phyloP scores from a whole-genome alignment of 768 basidiomycete species.

The Lactarius hatsudake region DNA sequence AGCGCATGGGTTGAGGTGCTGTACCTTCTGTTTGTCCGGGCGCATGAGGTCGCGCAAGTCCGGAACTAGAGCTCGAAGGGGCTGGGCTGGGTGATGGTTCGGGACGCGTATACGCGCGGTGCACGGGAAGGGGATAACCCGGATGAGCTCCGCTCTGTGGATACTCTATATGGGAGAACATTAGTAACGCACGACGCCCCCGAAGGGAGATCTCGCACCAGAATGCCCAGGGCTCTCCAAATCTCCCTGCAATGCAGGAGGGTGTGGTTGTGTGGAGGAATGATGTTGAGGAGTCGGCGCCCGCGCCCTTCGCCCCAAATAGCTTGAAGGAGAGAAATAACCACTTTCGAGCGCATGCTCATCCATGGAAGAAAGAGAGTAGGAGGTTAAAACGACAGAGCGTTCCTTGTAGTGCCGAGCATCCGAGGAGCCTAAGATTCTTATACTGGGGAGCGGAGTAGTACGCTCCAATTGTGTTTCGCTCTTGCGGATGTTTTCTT shows the following conservation, averaged over 20 bases:
- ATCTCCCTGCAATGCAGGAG: neutral
- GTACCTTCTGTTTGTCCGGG: constrained; percentile 21
- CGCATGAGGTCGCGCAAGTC: constrained; percentile 1
- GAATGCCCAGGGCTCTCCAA: neutral
- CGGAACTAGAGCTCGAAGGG: constrained; percentile 15
- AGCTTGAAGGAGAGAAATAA: constrained; percentile 9
- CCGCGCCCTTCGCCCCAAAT: constrained; percentile 15
- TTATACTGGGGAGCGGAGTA: constrained; percentile 13
- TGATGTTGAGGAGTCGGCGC: constrained; percentile 7
- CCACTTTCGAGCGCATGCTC: constrained; percentile 13
- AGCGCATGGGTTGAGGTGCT: constrained; percentile 25
- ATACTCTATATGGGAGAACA: neutral
- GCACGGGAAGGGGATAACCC: neutral
- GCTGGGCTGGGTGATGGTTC: constrained; percentile 11
- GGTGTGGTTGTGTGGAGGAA: neutral
- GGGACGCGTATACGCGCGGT: neutral
- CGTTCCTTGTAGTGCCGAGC: constrained; percentile 13
- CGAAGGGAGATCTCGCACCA: constrained; percentile 6
- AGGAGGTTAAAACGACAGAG: constrained; percentile 8
- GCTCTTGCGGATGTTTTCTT: neutral
- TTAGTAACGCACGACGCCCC: neutral
- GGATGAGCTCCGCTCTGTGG: neutral
- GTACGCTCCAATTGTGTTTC: neutral
- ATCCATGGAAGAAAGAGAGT: constrained; percentile 21
- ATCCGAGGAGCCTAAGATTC: constrained; percentile 6